Conservation (phyloP, 495 filamentous ascomycete species). For the Neurospora sp. region DNA sequence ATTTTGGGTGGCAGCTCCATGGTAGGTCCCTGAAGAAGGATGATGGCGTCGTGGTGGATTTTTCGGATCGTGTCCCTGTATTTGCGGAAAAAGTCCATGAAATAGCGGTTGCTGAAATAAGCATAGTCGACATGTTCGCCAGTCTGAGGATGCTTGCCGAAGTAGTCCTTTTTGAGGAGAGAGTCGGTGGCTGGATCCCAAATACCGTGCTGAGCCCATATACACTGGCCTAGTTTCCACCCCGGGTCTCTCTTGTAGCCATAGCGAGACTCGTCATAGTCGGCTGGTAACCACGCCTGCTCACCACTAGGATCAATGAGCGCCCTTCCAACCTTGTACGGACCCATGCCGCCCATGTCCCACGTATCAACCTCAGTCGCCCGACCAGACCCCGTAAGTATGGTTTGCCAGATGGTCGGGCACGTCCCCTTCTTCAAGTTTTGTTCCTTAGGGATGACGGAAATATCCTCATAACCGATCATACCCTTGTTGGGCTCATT, state of each 20-base stretch:
- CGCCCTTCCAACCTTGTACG: conserved; percentile 72
- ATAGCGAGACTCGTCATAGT: conserved; percentile 77
- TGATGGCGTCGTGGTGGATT: conserved; percentile 68
- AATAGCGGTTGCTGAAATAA: conserved; percentile 80
- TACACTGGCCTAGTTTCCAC: conserved; percentile 86
- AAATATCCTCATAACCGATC: conserved; percentile 76
- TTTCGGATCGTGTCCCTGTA: conserved; percentile 62
- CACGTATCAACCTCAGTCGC: conserved; percentile 83
- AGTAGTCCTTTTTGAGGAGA: conserved; percentile 79
- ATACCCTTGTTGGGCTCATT: conserved; percentile 92
- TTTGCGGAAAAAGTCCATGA: conserved; percentile 72
- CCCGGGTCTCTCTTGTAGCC: conserved; percentile 79
- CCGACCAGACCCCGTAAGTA: conserved; percentile 78
- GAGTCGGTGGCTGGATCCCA: conserved; percentile 80
- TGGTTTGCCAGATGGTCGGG: conserved; percentile 90
- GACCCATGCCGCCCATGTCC: conserved; percentile 88
- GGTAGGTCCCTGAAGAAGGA: conserved; percentile 87
- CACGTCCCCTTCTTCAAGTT: conserved; percentile 88
- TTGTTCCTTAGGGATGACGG: conserved; percentile 74
- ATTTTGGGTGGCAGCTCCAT: conserved; percentile 83
- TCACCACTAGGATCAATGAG: conserved; percentile 85
- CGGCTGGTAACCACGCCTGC: conserved; percentile 68
- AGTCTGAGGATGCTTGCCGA: conserved; percentile 60
- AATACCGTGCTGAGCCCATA: conserved; percentile 95
- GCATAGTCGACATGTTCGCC: conserved; percentile 67